Percentiles rank a stretch among this genome's conserved stretches.
phyloP scores from a whole-genome alignment of 129 eudicot species.

The Logfia minima region DNA sequence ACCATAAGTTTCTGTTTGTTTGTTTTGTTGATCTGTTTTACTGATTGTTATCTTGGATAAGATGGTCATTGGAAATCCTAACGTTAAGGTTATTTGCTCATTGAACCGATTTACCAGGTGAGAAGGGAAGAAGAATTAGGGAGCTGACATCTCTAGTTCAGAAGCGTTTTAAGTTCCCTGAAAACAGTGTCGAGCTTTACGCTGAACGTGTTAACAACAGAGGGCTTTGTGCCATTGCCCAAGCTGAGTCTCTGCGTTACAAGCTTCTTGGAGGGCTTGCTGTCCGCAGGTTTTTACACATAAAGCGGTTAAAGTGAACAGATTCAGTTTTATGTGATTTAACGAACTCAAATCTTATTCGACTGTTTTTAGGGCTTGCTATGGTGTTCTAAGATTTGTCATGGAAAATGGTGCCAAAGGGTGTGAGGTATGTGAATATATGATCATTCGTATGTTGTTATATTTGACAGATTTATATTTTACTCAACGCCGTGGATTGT shows the following conservation, averaged over 20 bases:
- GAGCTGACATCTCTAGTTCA: conserved; percentile 75
- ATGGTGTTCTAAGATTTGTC: conserved; percentile 61
- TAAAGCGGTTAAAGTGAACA: background rate
- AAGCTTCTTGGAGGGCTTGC: conserved; percentile 79
- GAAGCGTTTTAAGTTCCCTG: conserved; percentile 64
- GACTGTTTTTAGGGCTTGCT: conserved; percentile 49
- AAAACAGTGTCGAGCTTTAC: conserved; percentile 63
- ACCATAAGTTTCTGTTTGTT: background rate
- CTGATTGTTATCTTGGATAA: no score
- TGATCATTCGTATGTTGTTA: background rate
- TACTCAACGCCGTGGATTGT: background rate
- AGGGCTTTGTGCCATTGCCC: conserved; percentile 73
- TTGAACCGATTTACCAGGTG: conserved; percentile 42
- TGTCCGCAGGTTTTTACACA: conserved; percentile 49
- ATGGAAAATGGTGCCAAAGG: conserved; percentile 75
- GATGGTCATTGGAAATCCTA: background rate
- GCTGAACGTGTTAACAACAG: conserved; percentile 80
- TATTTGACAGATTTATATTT: background rate
- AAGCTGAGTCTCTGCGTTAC: conserved; percentile 69
- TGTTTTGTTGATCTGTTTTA: no score
- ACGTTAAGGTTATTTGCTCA: background rate
- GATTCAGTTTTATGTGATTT: background rate
- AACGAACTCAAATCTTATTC: background rate
- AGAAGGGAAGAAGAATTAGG: conserved; percentile 75
- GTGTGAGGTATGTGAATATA: conserved; percentile 47